phyloP scores from a whole-genome alignment of 2,329 filamentous ascomycete genomes.

The Colletotrichum sp. region DNA sequence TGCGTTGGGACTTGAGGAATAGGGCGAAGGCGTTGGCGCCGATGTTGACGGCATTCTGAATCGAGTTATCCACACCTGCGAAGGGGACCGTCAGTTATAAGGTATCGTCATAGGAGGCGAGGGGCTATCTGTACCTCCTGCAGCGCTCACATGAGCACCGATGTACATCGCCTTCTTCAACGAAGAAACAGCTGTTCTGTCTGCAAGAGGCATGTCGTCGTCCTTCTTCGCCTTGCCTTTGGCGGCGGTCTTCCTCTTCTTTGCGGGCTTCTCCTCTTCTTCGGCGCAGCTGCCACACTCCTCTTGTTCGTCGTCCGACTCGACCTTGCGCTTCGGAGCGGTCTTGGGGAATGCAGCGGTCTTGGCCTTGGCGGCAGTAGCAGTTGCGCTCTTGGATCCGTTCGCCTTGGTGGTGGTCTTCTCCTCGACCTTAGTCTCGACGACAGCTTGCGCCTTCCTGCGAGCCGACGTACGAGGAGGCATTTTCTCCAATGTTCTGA shows the following conservation, averaged over 20 bases:
- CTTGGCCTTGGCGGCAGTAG: conserved; percentile 12
- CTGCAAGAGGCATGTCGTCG: conserved; percentile 66
- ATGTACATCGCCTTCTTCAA: conserved; percentile 79
- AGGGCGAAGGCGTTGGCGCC: conserved; percentile 93
- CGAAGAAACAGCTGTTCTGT: conserved; percentile 66
- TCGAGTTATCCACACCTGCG: conserved; percentile 84
- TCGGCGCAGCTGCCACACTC: conserved; percentile 26
- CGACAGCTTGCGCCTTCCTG: conserved; percentile 32
- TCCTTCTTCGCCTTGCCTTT: conserved; percentile 39
- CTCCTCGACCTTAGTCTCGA: conserved; percentile 23
- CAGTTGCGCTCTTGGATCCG: conserved; percentile 2
- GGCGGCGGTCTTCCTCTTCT: conserved; percentile 46
- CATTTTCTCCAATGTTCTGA: conserved; percentile 27
- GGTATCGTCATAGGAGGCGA: not conserved
- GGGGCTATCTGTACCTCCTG: conserved; percentile 68
- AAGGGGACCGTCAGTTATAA: not conserved
- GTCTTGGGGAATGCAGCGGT: conserved; percentile 18
- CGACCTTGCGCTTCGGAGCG: conserved; percentile 35
- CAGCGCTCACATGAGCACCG: conserved; percentile 89
- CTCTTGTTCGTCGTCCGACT: conserved; percentile 28
- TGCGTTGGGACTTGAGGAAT: conserved; percentile 95
- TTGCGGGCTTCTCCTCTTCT: conserved; percentile 32
- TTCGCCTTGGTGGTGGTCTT: conserved; percentile 23
- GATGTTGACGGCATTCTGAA: conserved; percentile 79
- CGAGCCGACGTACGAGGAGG: conserved; percentile 35